Conservation (phyloP, 768 basidiomycete species). For the Termitomyces titanicus region DNA sequence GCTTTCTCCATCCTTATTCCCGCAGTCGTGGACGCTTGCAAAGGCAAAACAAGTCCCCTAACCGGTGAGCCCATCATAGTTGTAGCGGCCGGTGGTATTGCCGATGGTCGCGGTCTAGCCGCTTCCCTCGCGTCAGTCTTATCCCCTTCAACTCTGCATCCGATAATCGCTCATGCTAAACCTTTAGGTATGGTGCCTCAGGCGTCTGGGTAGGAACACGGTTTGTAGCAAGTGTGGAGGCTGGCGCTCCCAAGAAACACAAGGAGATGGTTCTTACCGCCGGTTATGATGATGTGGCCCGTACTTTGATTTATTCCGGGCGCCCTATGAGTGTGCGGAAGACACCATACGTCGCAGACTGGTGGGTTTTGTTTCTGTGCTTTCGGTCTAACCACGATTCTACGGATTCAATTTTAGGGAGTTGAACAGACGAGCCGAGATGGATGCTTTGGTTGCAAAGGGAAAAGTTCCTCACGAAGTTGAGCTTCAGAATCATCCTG, state of each 20-base stretch:
- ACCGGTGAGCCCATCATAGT: constrained; percentile 76
- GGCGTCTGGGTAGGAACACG: constrained; percentile 90
- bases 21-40: constrained; percentile 77
- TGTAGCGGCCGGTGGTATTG: constrained; percentile 82
- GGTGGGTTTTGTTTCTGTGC: constrained; percentile 35
- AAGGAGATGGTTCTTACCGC: constrained; percentile 66
- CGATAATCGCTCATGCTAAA: background rate
- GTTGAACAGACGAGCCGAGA: constrained; percentile 54
- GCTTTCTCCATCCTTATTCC: constrained; percentile 82
- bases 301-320: constrained; percentile 74
- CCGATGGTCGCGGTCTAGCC: constrained; percentile 79
- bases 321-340: constrained; percentile 80
- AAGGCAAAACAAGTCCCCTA: constrained; percentile 63
- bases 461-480: constrained; percentile 76
- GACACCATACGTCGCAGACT: constrained; percentile 75
- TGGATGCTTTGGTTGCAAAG: constrained; percentile 49
- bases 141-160: background rate
- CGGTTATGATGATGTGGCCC: constrained; percentile 70
- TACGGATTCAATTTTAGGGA: constrained; percentile 42
- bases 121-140: constrained; percentile 58
- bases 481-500: constrained; percentile 67
- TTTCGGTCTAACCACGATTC: background rate
- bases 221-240: constrained; percentile 80
- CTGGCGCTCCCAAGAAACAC: constrained; percentile 71
- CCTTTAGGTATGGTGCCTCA: constrained; percentile 67